Evolutionary conservation across 768 basidiomycete species (phyloP), one percentile per base, ranked within the genome.

Genomic region (Amanita pseudoporphyria): DNA sequence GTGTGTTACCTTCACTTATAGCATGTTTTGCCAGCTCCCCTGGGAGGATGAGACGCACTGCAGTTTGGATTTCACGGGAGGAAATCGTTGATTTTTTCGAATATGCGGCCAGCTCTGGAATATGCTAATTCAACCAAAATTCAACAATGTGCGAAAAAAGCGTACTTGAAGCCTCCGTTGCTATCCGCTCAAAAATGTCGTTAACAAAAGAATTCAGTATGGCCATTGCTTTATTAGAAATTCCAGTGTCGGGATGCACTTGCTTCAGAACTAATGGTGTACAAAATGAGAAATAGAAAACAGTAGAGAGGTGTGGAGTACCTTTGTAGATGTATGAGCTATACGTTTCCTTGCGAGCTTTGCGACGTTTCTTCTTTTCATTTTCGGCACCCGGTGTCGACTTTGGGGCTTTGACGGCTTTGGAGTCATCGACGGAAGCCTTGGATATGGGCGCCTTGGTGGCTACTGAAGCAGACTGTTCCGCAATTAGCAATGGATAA

Each of bases 181-280:
- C 84, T 57, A 87, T 85, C 38, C 84, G 79, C 67, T 87, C 86
- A 59, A 87, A 87, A 62, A 87, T 87, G 57, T 87, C 85, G 61
- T 87, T 87, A 58, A 87, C 85, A 62, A 87, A 87, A 0, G 85
- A 87, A 73, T 87, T 84, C 56, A 85, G 70, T 63, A 87, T 87
- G 46, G 84, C 81, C 83, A 87, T 84, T 9, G 82, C 82, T 70
- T 89, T 88, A 80, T 86, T 89, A 47, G 87, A 89, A 71, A 91
- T 89, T 81, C 88, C 89, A 54, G 88, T 90, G 67, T 90, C 89
- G 53, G 89, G 89, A 75, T 91, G 89, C 52, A 91, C 89, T 70
- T 91, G 88, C 74, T 87, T 89, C 63, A 91, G 74, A 59, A 89
- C 88, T 84, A 47, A 12, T 28, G 16, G 45, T 31, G 45, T 7